Percentiles rank a stretch among this genome's conserved stretches.
Conservation (phyloP, 345 rosid genomes). For the Syzygium jambos region DNA sequence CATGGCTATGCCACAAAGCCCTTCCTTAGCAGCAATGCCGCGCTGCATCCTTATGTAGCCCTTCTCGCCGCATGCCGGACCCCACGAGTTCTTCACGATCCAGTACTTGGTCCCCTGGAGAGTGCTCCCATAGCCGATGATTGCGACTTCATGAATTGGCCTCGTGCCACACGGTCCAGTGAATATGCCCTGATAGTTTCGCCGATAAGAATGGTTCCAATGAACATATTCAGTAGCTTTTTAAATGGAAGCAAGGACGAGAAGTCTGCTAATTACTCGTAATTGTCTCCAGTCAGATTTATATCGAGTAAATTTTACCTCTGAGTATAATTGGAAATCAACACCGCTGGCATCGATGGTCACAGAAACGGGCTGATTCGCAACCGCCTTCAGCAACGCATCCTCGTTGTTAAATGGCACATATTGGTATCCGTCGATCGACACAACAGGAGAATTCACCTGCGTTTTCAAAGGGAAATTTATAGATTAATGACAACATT, state of each 20-base stretch:
- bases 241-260: too few relatives aligned
- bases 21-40: constrained; percentile 30
- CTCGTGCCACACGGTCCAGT: constrained; percentile 51
- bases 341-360: constrained; percentile 30
- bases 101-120: constrained; percentile 51
- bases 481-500: too few relatives aligned
- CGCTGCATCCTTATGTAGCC: constrained; percentile 60
- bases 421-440: constrained; percentile 31
- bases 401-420: constrained; percentile 27
- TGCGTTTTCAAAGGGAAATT: not conserved
- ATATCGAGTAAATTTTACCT: constrained; percentile 8
- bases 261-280: too few relatives aligned
- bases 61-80: constrained; percentile 64
- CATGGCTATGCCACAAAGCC: constrained; percentile 67
- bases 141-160: constrained; percentile 50
- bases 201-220: not conserved
- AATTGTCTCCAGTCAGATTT: constrained; percentile 16
- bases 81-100: constrained; percentile 74
- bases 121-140: constrained; percentile 56
- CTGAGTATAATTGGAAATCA: constrained; percentile 38
- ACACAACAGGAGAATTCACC: constrained; percentile 16
- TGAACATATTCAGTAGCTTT: constrained; percentile 8
- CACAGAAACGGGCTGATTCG: constrained; percentile 31
- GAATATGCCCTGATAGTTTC: constrained; percentile 40
- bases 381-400: constrained; percentile 26